Evolutionary conservation across 345 rosid genomes (phyloP).

Genomic region (Gossypium sturtianum): DNA sequence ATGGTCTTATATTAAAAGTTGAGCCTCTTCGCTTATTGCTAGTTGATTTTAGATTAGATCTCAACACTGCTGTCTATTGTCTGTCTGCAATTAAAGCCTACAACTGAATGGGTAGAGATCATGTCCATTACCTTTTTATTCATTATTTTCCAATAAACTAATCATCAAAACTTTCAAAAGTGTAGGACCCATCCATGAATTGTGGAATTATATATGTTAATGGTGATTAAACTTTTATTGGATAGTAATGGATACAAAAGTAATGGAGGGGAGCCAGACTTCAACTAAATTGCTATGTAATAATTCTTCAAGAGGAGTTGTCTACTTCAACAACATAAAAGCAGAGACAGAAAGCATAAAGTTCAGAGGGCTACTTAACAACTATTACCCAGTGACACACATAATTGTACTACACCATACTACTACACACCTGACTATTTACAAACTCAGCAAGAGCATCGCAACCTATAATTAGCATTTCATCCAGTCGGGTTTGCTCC

Average conservation of each 20-base stretch:
- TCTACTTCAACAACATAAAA: not conserved
- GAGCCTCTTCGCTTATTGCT: not conserved
- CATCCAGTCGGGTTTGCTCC: constrained; percentile 70
- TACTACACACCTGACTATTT: constrained; percentile 62
- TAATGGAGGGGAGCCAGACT: not conserved
- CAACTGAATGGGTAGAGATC: not conserved
- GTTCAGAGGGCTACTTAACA: not conserved
- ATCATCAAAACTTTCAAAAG: not conserved
- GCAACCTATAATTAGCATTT: constrained; percentile 72
- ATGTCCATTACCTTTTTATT: not conserved
- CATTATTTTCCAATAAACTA: not conserved
- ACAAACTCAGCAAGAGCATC: constrained; percentile 70
- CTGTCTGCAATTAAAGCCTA: constrained; percentile 4
- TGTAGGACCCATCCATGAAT: not conserved
- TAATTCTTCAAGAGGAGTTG: not conserved
- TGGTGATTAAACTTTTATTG: not conserved
- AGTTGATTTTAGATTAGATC: not conserved
- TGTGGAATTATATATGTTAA: not conserved
- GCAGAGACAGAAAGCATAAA: not conserved
- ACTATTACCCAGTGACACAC: not conserved
- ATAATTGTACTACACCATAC: not conserved
- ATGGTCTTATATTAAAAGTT: not conserved
- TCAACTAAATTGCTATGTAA: not conserved
- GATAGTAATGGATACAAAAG: not conserved
- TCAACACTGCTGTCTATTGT: not conserved